Evolutionary conservation across 2,329 filamentous ascomycete genomes (phyloP).

Genomic region (Ophiosphaerella narmari): DNA sequence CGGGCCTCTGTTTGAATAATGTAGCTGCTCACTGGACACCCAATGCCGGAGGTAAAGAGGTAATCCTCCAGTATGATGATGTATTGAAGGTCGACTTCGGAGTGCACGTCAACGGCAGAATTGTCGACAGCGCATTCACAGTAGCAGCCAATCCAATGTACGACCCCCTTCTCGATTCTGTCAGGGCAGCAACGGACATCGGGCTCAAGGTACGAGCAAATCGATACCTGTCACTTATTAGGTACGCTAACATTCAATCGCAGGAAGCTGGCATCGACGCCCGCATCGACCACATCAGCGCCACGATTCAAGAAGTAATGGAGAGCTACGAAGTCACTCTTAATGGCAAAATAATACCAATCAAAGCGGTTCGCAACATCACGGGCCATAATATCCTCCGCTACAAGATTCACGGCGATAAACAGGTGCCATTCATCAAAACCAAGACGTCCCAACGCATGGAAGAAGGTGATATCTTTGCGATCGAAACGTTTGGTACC

Average conservation of each 20-base stretch:
- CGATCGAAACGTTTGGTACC: conserved; percentile 94
- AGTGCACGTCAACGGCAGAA: conserved; percentile 70
- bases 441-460: conserved; percentile 85
- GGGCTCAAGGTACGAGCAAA: conserved; percentile 67
- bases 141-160: conserved; percentile 69
- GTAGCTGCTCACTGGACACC: conserved; percentile 85
- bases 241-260: conserved; percentile 1
- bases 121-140: conserved; percentile 74
- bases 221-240: background rate
- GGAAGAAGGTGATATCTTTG: conserved; percentile 94
- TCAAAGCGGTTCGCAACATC: conserved; percentile 83
- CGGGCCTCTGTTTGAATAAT: conserved; percentile 79
- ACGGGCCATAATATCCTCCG: conserved; percentile 91
- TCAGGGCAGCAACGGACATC: conserved; percentile 70
- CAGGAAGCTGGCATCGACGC: conserved; percentile 89
- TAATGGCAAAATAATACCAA: conserved; percentile 72
- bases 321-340: conserved; percentile 88
- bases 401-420: conserved; percentile 88
- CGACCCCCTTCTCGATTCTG: conserved; percentile 67
- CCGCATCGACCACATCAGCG: conserved; percentile 81
- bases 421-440: conserved; percentile 92
- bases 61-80: conserved; percentile 70
- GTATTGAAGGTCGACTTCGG: conserved; percentile 77
- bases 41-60: conserved; percentile 82
- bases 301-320: conserved; percentile 87